These are phyloP conservation scores for Zea mays DNA, from an alignment of 176 grass and related monocot genomes.

Conservation along the genomic window DNA sequence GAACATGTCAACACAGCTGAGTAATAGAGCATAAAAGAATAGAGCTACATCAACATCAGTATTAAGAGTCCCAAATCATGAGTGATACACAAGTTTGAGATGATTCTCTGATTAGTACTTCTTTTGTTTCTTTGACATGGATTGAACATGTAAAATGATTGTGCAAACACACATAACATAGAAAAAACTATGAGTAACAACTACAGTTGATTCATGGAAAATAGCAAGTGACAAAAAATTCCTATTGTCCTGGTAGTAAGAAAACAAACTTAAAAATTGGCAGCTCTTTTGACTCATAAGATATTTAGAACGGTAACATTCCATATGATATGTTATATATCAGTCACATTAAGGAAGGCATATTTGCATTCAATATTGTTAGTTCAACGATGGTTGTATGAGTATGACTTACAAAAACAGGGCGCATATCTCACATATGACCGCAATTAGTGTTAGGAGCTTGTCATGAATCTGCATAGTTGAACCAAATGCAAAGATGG, in stretches of 20 bases:
- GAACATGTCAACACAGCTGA: not conserved
- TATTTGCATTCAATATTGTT: not conserved
- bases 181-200: too few species aligned
- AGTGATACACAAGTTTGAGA: not conserved
- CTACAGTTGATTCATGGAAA: too few species aligned
- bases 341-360: constrained; percentile 24
- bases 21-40: constrained; percentile 9
- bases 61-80: not conserved
- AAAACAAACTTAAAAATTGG: too few species aligned
- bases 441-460: constrained; percentile 68
- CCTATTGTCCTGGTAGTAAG: not conserved
- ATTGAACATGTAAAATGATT: too few species aligned
- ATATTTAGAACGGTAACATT: not conserved
- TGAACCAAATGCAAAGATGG: constrained; percentile 5
- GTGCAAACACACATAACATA: too few species aligned
- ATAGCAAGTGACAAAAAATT: not conserved
- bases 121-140: too few species aligned
- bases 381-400: not conserved
- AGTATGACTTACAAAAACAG: constrained; percentile 65
- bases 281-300: not conserved
- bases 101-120: too few species aligned
- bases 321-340: not conserved
- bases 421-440: constrained; percentile 85
- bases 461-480: constrained; percentile 81
- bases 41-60: not conserved